These are phyloP conservation scores for Boletus reticulatus DNA, from an alignment of 768 basidiomycete genomes.

Conservation along the genomic window DNA sequence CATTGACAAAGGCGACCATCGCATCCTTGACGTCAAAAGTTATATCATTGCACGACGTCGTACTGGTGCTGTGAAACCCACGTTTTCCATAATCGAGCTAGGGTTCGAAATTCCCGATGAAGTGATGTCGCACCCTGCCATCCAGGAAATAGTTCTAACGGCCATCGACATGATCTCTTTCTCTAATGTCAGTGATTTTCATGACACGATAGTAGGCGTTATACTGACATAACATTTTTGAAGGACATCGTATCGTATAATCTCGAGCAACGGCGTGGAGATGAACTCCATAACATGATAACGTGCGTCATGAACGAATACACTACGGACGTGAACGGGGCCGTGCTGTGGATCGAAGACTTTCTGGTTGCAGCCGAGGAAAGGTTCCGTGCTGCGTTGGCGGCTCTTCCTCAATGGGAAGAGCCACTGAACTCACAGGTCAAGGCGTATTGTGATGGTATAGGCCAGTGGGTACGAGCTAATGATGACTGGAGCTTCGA, in stretches of 20 bases:
- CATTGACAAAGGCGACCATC: slow-evolving; percentile 33
- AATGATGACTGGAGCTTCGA: no score
- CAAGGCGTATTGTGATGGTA: no score
- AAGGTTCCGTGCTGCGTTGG: slow-evolving; percentile 14
- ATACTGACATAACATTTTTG: neutral
- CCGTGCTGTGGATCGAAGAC: slow-evolving; percentile 12
- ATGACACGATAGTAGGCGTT: slow-evolving; percentile 1
- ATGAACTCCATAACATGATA: slow-evolving; percentile 17
- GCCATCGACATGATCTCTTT: slow-evolving; percentile 37
- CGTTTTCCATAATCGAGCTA: slow-evolving; percentile 36
- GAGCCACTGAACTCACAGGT: no score
- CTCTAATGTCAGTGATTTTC: neutral
- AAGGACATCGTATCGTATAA: slow-evolving; percentile 27
- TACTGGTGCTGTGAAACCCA: slow-evolving; percentile 40
- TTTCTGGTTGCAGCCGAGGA: slow-evolving; percentile 2
- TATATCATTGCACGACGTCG: slow-evolving; percentile 42
- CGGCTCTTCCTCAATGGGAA: slow-evolving; percentile 38
- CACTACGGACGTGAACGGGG: slow-evolving; percentile 15
- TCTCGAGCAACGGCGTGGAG: no score
- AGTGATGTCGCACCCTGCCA: slow-evolving; percentile 38
- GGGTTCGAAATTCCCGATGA: slow-evolving; percentile 39
- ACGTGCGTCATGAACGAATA: slow-evolving; percentile 50
- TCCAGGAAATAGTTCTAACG: slow-evolving; percentile 29
- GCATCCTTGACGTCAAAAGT: slow-evolving; percentile 36
- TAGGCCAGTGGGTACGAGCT: no score